A percentile compares a stretch with the other conserved stretches of the same genome.
Conservation (phyloP, 2,329 filamentous ascomycete species). For the Epichloe sp. region DNA sequence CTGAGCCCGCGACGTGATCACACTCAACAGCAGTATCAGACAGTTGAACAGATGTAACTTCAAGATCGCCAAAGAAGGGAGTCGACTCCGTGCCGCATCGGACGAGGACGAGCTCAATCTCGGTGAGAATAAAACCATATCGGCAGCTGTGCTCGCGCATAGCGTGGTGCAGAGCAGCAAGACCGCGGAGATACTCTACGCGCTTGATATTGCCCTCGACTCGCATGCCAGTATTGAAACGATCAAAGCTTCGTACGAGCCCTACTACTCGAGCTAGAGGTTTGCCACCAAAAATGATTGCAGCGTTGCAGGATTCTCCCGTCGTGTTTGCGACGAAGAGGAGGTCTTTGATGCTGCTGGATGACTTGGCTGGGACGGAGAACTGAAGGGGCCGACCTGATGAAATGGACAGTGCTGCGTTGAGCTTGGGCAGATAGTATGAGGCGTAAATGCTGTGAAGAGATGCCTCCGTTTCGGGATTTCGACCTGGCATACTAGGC, state of each 20-base stretch:
- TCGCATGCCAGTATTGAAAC: conserved; percentile 92
- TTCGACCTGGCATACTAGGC: conserved; percentile 43
- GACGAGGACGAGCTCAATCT: conserved; percentile 87
- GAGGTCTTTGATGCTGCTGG: conserved; percentile 32
- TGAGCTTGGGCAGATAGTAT: conserved; percentile 77
- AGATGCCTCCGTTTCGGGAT: conserved; percentile 65
- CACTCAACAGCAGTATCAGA: conserved; percentile 24
- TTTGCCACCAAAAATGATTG: conserved; percentile 36
- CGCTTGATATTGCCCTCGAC: conserved; percentile 72
- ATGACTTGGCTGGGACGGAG: conserved; percentile 24
- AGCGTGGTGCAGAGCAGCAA: conserved; percentile 73
- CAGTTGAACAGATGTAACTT: conserved; percentile 52
- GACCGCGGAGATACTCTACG: conserved; percentile 76
- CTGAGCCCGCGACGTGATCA: conserved; percentile 23
- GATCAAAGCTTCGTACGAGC: conserved; percentile 81
- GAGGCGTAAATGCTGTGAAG: conserved; percentile 64
- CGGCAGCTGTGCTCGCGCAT: conserved; percentile 91
- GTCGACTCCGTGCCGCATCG: conserved; percentile 60
- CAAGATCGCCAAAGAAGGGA: conserved; percentile 70
- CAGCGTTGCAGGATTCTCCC: conserved; percentile 42
- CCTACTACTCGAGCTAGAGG: conserved; percentile 53
- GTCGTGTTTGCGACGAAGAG: conserved; percentile 53
- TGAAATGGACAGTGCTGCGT: conserved; percentile 66
- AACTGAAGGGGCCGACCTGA: conserved; percentile 51
- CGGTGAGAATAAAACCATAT: conserved; percentile 92